Conservation (phyloP, 371 early-diverging fungal genomes). For the Mucor lusitanicus region DNA sequence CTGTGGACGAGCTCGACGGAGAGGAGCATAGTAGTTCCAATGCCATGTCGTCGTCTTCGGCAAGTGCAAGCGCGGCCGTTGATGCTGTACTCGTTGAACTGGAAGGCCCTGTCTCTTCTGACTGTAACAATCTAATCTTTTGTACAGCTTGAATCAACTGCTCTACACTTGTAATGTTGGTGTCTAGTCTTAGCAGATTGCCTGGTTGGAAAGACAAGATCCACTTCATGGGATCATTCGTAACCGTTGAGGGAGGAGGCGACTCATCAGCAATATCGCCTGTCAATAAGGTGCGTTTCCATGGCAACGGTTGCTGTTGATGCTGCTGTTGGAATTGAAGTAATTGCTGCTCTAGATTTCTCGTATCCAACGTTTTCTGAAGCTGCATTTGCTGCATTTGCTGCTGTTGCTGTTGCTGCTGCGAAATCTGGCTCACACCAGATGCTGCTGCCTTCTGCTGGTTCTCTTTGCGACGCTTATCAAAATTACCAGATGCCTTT, state of each 20-base stretch:
- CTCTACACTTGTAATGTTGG: conserved; percentile 40
- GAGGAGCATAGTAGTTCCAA: conserved; percentile 9
- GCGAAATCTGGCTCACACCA: not conserved
- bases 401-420: not conserved
- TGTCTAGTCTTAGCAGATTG: conserved; percentile 35
- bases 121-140: conserved; percentile 26
- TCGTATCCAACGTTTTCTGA: not conserved
- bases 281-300: not conserved
- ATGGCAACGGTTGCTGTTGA: conserved; percentile 9
- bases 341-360: conserved; percentile 10
- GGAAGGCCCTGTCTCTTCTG: not conserved
- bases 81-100: not conserved
- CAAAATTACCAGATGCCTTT: conserved; percentile 45
- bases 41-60: conserved; percentile 10
- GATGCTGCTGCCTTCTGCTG: not conserved
- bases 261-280: not conserved
- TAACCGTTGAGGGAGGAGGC: not conserved
- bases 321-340: conserved; percentile 12
- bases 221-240: conserved; percentile 26
- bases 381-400: not conserved
- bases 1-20: conserved; percentile 1
- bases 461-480: conserved; percentile 27
- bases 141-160: conserved; percentile 40
- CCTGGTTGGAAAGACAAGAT: conserved; percentile 38
- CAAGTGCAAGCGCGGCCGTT: not conserved